Percentiles rank a stretch among this genome's conserved stretches.
These are phyloP conservation scores for Fusarium transvaalense DNA, from an alignment of 2,329 filamentous ascomycete species.

Conservation along the genomic window DNA sequence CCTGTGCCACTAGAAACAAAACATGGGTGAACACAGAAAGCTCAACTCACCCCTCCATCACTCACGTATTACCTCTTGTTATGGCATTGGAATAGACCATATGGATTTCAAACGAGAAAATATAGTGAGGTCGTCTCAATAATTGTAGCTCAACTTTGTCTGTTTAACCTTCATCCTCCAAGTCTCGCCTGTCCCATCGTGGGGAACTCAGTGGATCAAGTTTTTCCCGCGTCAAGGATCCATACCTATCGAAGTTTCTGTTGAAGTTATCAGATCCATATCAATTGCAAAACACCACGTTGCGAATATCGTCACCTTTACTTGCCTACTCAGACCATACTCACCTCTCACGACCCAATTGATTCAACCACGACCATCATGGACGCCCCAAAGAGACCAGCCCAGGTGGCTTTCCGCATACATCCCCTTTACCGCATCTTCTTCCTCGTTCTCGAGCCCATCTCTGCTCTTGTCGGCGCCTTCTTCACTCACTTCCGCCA, in stretches of 20 bases:
- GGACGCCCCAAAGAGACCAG: constrained; percentile 39
- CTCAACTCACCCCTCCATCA: neutral
- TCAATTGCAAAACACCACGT: constrained; percentile 22
- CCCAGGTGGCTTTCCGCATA: constrained; percentile 59
- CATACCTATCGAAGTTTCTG: constrained; percentile 20
- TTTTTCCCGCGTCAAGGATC: constrained; percentile 43
- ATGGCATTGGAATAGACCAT: no score
- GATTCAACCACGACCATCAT: constrained; percentile 27
- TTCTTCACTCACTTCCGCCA: constrained; percentile 65
- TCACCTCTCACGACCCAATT: constrained; percentile 7
- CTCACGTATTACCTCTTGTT: fast-evolving
- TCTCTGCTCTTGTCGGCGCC: constrained; percentile 66
- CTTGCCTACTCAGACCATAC: neutral
- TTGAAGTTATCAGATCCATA: neutral
- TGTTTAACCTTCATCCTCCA: neutral
- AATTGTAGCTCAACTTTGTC: neutral
- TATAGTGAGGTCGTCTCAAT: no score
- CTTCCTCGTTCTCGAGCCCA: constrained; percentile 79
- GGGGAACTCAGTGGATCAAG: constrained; percentile 44
- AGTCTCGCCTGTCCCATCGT: constrained; percentile 22
- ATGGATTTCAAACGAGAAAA: no score
- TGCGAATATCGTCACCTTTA: neutral
- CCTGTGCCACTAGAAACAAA: neutral
- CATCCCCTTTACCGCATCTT: constrained; percentile 76
- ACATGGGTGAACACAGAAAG: neutral